Evolutionary conservation across 1,284 basidiomycete species (phyloP), one percentile per base, ranked within the genome.

Genomic region (Moniliophthora roreri): DNA sequence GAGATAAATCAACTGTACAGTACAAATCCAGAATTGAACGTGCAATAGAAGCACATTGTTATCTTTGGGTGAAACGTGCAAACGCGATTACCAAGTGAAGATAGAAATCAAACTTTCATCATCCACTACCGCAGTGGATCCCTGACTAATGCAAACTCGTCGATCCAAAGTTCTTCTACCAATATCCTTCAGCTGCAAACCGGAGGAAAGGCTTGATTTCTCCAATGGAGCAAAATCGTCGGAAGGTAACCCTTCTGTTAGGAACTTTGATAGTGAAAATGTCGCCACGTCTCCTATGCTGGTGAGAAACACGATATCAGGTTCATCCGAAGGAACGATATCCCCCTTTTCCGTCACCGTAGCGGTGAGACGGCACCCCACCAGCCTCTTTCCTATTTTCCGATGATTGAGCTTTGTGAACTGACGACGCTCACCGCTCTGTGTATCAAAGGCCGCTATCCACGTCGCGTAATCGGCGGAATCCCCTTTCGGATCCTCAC

Each of bases 371-470:
- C 28, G n/a, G 44, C 44, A 46, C 11, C 9, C 13, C 15, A 46
- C 44, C 26, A 46, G 16, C 24, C n/a, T 16, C 24, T 46, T 46
- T 24, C 44, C 44, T 4, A 46, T 46, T 13, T 46, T 46, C 44
- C 26, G 44, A 32, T 46, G 44, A 46, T 46, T 46, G 11, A 46
- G 18, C 44, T 32, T 46, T 18, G 44, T 32, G 24, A 46, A 46
- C 44, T 46, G 44, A 2, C 16, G 21, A 13, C 44, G 44, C 28
- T 32, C 15, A 4, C 44, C 44, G 2, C 28, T 10, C 18, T 46
- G 3, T 9, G 18, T 24, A 15, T 46, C 44, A 21, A 46, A 46
- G n/a, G 44, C 44, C 9, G 28, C 4, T 11, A 46, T 46, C 44
- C 44, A 46, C 15, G 44, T 46, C 10, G 24, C 44, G 24, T 32